Conservation (phyloP, 208 protist species). For the Naegleria lovaniensis region DNA sequence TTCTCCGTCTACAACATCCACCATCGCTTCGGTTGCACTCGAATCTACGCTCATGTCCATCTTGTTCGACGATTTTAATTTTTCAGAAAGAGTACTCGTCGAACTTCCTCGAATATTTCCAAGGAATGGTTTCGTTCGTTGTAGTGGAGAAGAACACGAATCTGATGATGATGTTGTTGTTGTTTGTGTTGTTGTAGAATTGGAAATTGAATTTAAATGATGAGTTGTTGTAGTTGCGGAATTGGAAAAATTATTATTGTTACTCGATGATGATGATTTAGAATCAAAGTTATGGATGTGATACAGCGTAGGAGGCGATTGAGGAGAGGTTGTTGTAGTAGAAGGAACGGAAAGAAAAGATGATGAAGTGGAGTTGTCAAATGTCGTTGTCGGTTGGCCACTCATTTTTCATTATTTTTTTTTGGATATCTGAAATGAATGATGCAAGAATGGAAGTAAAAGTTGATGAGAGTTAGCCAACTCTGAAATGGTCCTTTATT, state of each 20-base stretch:
- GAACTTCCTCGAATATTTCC: background rate
- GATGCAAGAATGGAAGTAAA: background rate
- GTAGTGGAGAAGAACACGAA: background rate
- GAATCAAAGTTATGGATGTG: background rate
- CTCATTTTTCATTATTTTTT: background rate
- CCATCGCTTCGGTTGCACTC: background rate
- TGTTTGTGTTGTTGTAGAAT: too few relatives aligned
- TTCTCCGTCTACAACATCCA: background rate
- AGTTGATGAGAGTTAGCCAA: too few relatives aligned
- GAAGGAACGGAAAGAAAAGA: background rate
- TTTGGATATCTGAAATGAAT: background rate
- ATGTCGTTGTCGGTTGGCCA: background rate
- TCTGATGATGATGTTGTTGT: background rate
- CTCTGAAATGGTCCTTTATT: too few relatives aligned
- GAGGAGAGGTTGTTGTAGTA: background rate
- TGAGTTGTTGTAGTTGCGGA: background rate
- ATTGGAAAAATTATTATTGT: background rate
- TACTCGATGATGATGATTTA: background rate
- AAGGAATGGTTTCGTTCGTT: background rate
- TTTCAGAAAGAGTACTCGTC: background rate
- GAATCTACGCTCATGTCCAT: background rate
- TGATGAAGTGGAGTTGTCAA: background rate
- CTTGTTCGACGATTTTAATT: background rate
- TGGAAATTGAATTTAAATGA: too few relatives aligned
- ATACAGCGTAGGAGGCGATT: background rate